Evolutionary conservation across 2,329 filamentous ascomycete species (phyloP).

Genomic region (Colletotrichum sp.): DNA sequence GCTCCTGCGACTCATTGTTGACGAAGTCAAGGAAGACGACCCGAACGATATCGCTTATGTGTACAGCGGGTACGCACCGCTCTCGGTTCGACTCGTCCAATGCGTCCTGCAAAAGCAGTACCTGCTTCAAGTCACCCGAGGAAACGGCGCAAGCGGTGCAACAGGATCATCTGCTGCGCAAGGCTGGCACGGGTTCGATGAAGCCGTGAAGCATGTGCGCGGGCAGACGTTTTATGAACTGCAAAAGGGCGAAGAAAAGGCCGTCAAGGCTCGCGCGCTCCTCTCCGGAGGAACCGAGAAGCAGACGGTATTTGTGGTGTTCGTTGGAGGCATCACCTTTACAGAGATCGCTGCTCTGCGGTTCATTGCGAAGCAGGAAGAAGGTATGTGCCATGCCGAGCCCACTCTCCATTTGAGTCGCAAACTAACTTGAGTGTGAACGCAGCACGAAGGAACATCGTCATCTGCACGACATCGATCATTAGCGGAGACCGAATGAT

Average conservation of each 20-base stretch:
- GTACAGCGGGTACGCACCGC: conserved; percentile 94
- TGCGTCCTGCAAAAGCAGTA: conserved; percentile 92
- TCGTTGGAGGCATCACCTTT: conserved; percentile 95
- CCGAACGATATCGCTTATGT: conserved; percentile 97
- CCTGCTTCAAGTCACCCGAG: conserved; percentile 72
- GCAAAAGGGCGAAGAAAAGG: conserved; percentile 92
- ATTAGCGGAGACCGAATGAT: conserved; percentile 91
- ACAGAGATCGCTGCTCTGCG: conserved; percentile 94
- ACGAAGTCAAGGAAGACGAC: conserved; percentile 94
- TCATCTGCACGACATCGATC: conserved; percentile 92
- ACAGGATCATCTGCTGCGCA: conserved; percentile 56
- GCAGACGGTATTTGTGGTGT: conserved; percentile 95
- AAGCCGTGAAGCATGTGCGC: conserved; percentile 84
- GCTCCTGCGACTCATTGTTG: conserved; percentile 85
- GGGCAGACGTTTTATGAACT: conserved; percentile 91
- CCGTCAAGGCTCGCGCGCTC: conserved; percentile 83
- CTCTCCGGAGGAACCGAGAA: conserved; percentile 76
- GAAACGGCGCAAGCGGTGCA: conserved; percentile 56
- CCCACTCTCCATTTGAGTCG: neutral
- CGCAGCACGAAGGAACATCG: conserved; percentile 77
- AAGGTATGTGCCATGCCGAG: conserved; percentile 49
- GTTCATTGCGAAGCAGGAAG: conserved; percentile 86
- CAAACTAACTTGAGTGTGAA: neutral
- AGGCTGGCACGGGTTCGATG: conserved; percentile 94
- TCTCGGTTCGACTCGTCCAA: conserved; percentile 90